These are phyloP conservation scores for Limnanthes douglasii DNA, from an alignment of 345 rosid genomes.

Conservation along the genomic window DNA sequence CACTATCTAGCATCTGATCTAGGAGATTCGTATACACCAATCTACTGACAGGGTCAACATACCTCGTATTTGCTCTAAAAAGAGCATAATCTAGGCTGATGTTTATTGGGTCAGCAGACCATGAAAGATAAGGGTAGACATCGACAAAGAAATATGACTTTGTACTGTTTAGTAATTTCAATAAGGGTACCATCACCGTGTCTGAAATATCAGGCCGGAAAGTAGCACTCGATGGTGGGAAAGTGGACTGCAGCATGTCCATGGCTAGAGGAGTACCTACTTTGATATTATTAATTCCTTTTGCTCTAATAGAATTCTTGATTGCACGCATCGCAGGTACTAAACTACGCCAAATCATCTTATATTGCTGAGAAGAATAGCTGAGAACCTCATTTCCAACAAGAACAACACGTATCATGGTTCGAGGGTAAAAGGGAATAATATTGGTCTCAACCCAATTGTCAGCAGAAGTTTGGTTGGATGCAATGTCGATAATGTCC, in stretches of 20 bases:
- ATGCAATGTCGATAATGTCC: conserved; percentile 30
- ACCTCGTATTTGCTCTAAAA: conserved; percentile 22
- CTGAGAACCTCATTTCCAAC: conserved; percentile 74
- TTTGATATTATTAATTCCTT: conserved; percentile 36
- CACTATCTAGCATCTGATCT: conserved; percentile 74
- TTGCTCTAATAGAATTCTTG: conserved; percentile 22
- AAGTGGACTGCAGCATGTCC: conserved; percentile 36
- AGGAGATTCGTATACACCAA: conserved; percentile 48
- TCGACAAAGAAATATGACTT: conserved; percentile 61
- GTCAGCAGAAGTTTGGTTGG: conserved; percentile 24
- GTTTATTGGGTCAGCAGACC: conserved; percentile 30
- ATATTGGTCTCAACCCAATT: conserved; percentile 37
- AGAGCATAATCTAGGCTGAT: conserved; percentile 33
- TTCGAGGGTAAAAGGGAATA: conserved; percentile 30
- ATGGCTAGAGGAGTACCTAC: conserved; percentile 66
- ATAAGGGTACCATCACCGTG: conserved; percentile 37
- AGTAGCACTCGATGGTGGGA: conserved; percentile 53
- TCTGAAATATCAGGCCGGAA: conserved; percentile 38
- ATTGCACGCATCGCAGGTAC: conserved; percentile 59
- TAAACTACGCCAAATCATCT: conserved; percentile 23
- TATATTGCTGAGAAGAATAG: conserved; percentile 23
- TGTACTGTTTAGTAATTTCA: conserved; percentile 45
- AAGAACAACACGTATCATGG: conserved; percentile 35
- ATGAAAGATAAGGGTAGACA: conserved; percentile 69
- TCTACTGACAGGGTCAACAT: conserved; percentile 37